Evolutionary conservation across 2,329 filamentous ascomycete genomes (phyloP).

Genomic region (Curvularia lunata): DNA sequence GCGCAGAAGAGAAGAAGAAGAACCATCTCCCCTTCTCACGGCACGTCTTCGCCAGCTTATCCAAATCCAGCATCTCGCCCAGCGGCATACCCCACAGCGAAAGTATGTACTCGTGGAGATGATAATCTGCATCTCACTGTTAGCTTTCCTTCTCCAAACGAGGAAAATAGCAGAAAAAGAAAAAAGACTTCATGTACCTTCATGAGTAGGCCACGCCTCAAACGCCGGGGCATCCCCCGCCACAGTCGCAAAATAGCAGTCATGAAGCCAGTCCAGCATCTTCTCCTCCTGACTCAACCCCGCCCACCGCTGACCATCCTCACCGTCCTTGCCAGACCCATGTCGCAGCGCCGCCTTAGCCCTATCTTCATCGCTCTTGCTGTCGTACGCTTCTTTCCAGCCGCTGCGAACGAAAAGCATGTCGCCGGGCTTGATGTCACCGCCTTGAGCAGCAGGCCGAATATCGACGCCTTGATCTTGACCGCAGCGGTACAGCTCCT

Average conservation of each 20-base stretch:
- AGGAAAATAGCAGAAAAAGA: not conserved
- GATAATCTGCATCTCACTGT: constrained; percentile 25
- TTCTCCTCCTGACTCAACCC: constrained; percentile 62
- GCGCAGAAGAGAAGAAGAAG: constrained; percentile 67
- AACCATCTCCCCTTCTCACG: constrained; percentile 63
- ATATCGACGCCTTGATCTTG: constrained; percentile 67
- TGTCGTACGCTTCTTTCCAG: constrained; percentile 64
- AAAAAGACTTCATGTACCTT: constrained; percentile 33
- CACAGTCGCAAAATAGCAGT: constrained; percentile 71
- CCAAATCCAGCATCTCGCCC: constrained; percentile 55
- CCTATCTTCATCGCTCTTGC: constrained; percentile 47
- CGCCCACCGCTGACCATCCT: constrained; percentile 54
- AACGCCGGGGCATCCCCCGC: constrained; percentile 69
- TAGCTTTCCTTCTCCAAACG: not conserved
- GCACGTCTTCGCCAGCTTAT: constrained; percentile 61
- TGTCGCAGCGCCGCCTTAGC: constrained; percentile 52
- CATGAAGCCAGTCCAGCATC: constrained; percentile 70
- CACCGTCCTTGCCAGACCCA: constrained; percentile 47
- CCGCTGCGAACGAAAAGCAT: constrained; percentile 71
- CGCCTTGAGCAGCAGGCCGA: constrained; percentile 59
- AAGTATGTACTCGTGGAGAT: constrained; percentile 48
- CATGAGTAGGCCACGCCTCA: constrained; percentile 66
- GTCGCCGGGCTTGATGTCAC: constrained; percentile 65
- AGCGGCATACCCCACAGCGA: constrained; percentile 52
- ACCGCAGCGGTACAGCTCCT: constrained; percentile 64